These are phyloP conservation scores for Trypanosoma vivax DNA, from an alignment of 208 protist genomes.

Conservation along the genomic window DNA sequence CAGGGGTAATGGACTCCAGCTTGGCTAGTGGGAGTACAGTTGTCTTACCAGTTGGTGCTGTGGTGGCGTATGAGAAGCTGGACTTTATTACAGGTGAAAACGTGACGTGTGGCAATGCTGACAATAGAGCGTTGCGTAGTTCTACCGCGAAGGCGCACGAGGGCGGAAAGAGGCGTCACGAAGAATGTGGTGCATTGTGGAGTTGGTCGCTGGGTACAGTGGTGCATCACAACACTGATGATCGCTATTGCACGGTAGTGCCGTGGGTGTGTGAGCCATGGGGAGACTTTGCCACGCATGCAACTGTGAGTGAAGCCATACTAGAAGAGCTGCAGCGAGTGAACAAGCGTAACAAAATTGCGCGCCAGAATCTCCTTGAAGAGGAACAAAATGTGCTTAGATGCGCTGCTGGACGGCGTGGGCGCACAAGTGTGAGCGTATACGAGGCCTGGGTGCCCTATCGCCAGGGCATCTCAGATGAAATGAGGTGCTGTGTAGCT, in stretches of 20 bases:
- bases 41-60: neutral
- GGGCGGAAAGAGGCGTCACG: no score
- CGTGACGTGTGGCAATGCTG: no score
- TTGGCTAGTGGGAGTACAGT: no score
- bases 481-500: slow-evolving; percentile 7
- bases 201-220: slow-evolving; percentile 17
- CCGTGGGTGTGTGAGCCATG: slow-evolving; percentile 9
- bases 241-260: slow-evolving; percentile 5
- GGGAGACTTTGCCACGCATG: neutral
- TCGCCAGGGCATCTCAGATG: neutral
- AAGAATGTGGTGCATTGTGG: no score
- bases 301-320: neutral
- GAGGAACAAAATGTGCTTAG: neutral
- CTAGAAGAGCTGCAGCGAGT: slow-evolving; percentile 2
- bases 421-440: neutral
- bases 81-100: neutral
- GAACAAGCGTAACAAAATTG: neutral
- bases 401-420: neutral
- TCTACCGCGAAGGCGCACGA: no score
- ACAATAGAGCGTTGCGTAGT: no score
- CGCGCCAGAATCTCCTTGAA: slow-evolving; percentile 3
- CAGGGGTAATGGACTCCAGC: neutral
- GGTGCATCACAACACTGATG: neutral
- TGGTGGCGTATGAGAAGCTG: slow-evolving; percentile 18
- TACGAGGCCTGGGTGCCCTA: neutral